These are phyloP conservation scores for Camellia granthamiana DNA, from an alignment of 148 eudicot genomes.

Conservation along the genomic window DNA sequence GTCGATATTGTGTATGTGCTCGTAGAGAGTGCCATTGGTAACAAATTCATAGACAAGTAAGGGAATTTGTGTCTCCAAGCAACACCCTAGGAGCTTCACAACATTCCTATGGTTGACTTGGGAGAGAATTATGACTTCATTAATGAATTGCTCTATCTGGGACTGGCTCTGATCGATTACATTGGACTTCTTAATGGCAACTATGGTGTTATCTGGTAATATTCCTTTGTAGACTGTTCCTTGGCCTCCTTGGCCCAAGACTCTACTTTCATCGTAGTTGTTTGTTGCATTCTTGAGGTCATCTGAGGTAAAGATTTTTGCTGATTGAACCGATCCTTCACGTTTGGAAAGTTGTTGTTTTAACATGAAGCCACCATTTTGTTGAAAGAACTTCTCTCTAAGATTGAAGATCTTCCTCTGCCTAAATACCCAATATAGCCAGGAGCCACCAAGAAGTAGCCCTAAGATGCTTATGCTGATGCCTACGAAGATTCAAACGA, in stretches of 20 bases:
- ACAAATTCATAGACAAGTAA: background rate
- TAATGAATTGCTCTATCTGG: background rate
- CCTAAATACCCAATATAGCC: no score
- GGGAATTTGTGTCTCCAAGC: background rate
- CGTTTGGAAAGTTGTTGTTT: no score
- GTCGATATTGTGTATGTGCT: background rate
- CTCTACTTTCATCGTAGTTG: background rate
- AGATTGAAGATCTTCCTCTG: no score
- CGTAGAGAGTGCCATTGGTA: background rate
- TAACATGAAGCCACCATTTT: no score
- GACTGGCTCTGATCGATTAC: background rate
- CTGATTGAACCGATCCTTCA: no score
- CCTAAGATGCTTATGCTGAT: no score
- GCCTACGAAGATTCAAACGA: no score
- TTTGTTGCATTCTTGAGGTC: background rate
- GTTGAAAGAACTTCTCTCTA: no score
- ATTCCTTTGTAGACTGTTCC: background rate
- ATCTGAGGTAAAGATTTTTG: no score
- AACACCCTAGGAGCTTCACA: background rate
- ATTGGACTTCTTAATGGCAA: slow-evolving; percentile 7
- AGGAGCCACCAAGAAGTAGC: no score
- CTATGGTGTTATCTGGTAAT: background rate
- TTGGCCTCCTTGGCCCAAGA: background rate
- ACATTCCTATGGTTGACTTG: slow-evolving; percentile 3
- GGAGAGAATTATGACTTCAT: background rate